Evolutionary conservation across 2,329 filamentous ascomycete genomes (phyloP), one percentile per base, ranked within the genome.

Genomic region (Fusarium nygamai): DNA sequence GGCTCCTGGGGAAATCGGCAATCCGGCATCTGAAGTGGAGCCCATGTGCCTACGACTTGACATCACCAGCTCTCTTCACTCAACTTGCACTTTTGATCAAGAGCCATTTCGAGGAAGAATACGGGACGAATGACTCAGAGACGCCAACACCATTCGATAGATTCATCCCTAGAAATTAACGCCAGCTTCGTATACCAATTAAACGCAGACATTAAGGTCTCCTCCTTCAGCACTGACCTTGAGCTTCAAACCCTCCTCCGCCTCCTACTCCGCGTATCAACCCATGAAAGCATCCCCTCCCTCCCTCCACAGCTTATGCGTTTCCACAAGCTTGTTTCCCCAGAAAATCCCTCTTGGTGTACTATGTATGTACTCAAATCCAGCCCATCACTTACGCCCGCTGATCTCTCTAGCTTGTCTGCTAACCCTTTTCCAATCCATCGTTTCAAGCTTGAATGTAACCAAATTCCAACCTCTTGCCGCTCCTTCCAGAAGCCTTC

Each of bases 1-100:
- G 11, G 36, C 47, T 11, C 20, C 38, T 68, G 67, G 58, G 44
- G 38, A 16, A 31, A 53, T 75, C 75, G 75, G 75, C 73, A 75
- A 78, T 73, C 44, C 75, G 75, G 75, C 75, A 77, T 73, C 69
- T 56, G n/a, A 38, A 31, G 64, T 65, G 69, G 66, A 47, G 34
- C 53, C 24, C 22, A 16, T 56, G 27, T 51, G 64, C 31, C 50
- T 74, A 50, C 33, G 2, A 10, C 60, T 69, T 67, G 68, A 65
- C 74, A 75, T 76, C 69, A 69, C 65, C 53, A 53, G 10, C 48
- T 33, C n/a, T 19, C 43, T 47, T n/a, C 31, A 48, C 31, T 66
- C 47, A 48, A 17, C n/a, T 41, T 50, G 57, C 56, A 39, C 33
- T 31, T 69, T 54, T 43, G 19, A 53, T 39, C 29, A 27, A 43